A percentile compares a stretch with the other conserved stretches of the same genome.
These are phyloP conservation scores for Pestalotiopsis sp. DNA, from an alignment of 2,329 filamentous ascomycete species.

Conservation along the genomic window DNA sequence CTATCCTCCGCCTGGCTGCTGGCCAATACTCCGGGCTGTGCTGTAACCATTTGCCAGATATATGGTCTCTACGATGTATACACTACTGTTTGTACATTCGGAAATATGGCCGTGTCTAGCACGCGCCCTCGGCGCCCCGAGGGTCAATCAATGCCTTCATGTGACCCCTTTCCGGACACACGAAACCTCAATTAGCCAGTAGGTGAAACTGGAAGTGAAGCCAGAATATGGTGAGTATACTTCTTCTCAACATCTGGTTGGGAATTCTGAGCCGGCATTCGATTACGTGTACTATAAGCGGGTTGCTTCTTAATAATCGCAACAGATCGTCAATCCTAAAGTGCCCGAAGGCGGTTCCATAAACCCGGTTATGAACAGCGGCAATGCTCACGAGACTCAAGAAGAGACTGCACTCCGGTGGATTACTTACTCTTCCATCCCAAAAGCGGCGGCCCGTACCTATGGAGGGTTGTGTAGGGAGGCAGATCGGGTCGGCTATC, in stretches of 20 bases:
- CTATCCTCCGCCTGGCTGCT: too few species aligned
- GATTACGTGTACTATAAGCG: not conserved
- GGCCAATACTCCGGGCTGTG: too few species aligned
- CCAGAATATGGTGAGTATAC: not conserved
- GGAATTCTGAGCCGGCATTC: not conserved
- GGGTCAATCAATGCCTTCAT: too few species aligned
- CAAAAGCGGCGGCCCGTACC: not conserved
- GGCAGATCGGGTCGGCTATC: not conserved
- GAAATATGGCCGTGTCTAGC: too few species aligned
- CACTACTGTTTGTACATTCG: too few species aligned
- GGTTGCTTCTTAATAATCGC: not conserved
- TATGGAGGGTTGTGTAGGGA: not conserved
- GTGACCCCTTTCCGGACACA: too few species aligned
- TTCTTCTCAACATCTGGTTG: not conserved
- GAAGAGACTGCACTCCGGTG: not conserved
- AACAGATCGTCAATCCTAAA: not conserved
- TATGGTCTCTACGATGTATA: too few species aligned
- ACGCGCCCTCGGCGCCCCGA: too few species aligned
- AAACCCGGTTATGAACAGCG: not conserved
- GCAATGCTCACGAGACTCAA: not conserved
- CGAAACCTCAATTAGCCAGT: too few species aligned
- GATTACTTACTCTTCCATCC: not conserved
- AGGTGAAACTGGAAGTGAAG: not conserved
- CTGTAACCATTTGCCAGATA: too few species aligned
- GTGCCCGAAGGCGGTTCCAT: not conserved